Evolutionary conservation across 305 asterid species (phyloP).

Genomic region (Ilex paraguariensis): DNA sequence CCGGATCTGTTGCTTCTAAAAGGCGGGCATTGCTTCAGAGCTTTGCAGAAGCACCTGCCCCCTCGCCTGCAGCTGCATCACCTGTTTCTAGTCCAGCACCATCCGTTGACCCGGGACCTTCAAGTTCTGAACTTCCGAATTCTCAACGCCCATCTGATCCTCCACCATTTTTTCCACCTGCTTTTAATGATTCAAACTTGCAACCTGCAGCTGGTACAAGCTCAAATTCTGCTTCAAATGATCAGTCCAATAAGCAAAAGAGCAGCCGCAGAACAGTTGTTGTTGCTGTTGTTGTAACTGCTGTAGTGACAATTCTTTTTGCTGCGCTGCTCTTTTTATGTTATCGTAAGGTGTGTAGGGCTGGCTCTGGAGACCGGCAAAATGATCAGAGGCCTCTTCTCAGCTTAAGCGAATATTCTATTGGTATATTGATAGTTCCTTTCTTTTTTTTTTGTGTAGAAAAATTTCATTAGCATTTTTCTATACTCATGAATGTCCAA

Average conservation of each 20-base stretch:
- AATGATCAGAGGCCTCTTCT: conserved; percentile 96
- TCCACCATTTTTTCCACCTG: conserved; percentile 53
- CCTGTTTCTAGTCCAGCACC: conserved; percentile 17
- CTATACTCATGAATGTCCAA: conserved; percentile 10
- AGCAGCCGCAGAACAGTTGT: conserved; percentile 41
- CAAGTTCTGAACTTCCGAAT: conserved; percentile 25
- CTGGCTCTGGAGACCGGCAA: conserved; percentile 38
- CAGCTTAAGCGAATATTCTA: conserved; percentile 88
- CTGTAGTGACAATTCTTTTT: conserved; percentile 45
- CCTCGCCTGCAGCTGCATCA: conserved; percentile 36
- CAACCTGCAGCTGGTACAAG: conserved; percentile 26
- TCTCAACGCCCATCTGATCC: conserved; percentile 28
- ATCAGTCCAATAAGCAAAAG: conserved; percentile 26
- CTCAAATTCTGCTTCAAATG: conserved; percentile 21
- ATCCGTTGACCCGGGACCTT: conserved; percentile 36
- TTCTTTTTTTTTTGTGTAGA: conserved; percentile 9
- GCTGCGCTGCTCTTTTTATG: conserved; percentile 55
- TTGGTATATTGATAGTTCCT: conserved; percentile 34
- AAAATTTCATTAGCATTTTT: conserved; percentile 12
- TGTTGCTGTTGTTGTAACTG: conserved; percentile 66
- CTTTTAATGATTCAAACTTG: conserved; percentile 22
- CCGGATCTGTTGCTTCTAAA: conserved; percentile 24
- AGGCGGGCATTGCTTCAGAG: conserved; percentile 52
- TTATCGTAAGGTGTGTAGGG: conserved; percentile 48
- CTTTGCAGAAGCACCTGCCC: conserved; percentile 53